phyloP scores from a whole-genome alignment of 2,329 filamentous ascomycete genomes.

The Xylariaceae sp. region DNA sequence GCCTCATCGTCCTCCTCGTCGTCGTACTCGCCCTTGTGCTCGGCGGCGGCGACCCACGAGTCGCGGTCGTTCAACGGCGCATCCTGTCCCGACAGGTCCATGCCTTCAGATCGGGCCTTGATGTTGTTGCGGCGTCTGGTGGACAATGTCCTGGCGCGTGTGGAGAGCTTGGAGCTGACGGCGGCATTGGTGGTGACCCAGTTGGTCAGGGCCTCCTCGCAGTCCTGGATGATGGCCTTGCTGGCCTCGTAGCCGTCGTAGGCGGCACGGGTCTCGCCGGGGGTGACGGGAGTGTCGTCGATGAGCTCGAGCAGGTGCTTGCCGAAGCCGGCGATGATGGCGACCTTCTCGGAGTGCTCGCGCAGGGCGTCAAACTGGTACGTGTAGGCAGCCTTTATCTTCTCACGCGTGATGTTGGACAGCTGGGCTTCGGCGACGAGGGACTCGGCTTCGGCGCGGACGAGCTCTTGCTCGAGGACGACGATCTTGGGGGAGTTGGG shows the following conservation, averaged over 20 bases:
- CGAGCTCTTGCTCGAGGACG: slow-evolving; percentile 95
- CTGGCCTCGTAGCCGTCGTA: slow-evolving; percentile 98
- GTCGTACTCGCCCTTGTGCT: slow-evolving; percentile 55
- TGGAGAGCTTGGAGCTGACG: slow-evolving; percentile 82
- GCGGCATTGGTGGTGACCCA: slow-evolving; percentile 91
- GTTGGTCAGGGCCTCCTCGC: slow-evolving; percentile 93
- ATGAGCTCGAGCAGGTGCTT: slow-evolving; percentile 97
- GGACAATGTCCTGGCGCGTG: slow-evolving; percentile 80
- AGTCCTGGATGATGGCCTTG: slow-evolving; percentile 99
- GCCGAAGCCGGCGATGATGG: slow-evolving; percentile 94
- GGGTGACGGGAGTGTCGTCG: slow-evolving; percentile 94
- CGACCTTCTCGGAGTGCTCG: slow-evolving; percentile 97
- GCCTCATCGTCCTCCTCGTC: slow-evolving; percentile 61
- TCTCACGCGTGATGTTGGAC: slow-evolving; percentile 98
- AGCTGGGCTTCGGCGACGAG: slow-evolving; percentile 96
- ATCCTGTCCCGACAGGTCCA: slow-evolving; percentile 82
- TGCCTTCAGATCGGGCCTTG: slow-evolving; percentile 61
- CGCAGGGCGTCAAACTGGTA: slow-evolving; percentile 98
- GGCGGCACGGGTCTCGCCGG: slow-evolving; percentile 89
- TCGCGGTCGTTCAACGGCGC: slow-evolving; percentile 72
- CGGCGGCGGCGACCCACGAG: slow-evolving; percentile 76
- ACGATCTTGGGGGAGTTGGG: slow-evolving; percentile 97
- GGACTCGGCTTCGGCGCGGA: slow-evolving; percentile 97
- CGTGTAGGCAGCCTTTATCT: slow-evolving; percentile 95
- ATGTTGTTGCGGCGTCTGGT: slow-evolving; percentile 76